Percentiles rank a stretch among this genome's conserved stretches.
Evolutionary conservation across 2,329 filamentous ascomycete genomes (phyloP).

Genomic region (Albifimbria verrucaria): DNA sequence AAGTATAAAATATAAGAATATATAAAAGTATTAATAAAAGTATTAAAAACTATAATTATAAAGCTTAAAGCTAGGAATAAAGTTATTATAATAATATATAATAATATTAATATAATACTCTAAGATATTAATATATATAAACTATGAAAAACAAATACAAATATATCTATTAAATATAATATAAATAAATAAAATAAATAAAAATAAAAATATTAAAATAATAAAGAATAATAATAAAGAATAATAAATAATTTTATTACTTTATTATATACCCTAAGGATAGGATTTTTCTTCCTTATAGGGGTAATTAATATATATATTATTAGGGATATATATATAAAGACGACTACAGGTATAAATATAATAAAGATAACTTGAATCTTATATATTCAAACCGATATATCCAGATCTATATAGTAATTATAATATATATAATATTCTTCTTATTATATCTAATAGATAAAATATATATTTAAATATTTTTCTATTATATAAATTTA

Average conservation of each 20-base stretch:
- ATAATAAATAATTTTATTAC: too few relatives aligned
- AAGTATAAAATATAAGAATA: background rate
- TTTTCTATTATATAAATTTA: background rate
- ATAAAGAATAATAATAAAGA: too few relatives aligned
- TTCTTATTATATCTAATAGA: background rate
- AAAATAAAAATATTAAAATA: background rate
- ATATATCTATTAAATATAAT: background rate
- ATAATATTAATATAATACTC: background rate
- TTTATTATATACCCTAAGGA: too few relatives aligned
- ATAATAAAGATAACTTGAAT: too few relatives aligned
- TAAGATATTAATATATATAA: background rate
- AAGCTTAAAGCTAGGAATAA: background rate
- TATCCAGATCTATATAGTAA: too few relatives aligned
- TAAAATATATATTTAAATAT: background rate
- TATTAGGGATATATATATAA: background rate
- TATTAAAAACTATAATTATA: background rate
- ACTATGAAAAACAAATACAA: background rate
- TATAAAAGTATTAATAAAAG: background rate
- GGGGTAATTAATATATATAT: background rate
- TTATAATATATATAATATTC: too few relatives aligned
- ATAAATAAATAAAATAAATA: background rate
- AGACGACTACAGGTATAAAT: background rate
- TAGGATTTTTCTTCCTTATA: too few relatives aligned
- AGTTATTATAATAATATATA: slow-evolving; percentile 3
- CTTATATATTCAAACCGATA: too few relatives aligned